A percentile compares a stretch with the other conserved stretches of the same genome.
Evolutionary conservation across 1,284 basidiomycete species (phyloP).

Genomic region (Coniophora puteana): DNA sequence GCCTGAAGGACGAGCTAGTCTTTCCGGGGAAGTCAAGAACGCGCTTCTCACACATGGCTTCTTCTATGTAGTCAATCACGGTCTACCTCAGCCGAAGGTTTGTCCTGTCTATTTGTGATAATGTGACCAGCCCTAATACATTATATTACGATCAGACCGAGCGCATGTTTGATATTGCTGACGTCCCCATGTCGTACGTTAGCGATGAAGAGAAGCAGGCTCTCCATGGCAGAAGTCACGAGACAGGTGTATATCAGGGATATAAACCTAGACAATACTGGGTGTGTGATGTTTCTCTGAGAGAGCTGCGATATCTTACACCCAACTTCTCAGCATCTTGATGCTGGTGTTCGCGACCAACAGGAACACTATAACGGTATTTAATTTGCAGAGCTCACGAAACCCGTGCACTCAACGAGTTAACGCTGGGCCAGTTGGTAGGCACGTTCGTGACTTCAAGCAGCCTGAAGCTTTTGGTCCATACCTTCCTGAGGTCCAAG

Average conservation of each 20-base stretch:
- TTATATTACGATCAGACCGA: conserved; percentile 32
- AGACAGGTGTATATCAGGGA: conserved; percentile 52
- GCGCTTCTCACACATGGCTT: conserved; percentile 62
- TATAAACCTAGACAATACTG: conserved; percentile 57
- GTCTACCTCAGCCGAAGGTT: conserved; percentile 44
- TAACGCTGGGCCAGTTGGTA: conserved; percentile 32
- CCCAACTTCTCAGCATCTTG: conserved; percentile 35
- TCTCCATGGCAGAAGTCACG: conserved; percentile 45
- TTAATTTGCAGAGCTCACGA: not conserved
- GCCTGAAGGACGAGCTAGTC: conserved; percentile 40
- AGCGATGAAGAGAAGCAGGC: conserved; percentile 51
- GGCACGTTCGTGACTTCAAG: conserved; percentile 32
- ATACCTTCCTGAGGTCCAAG: conserved; percentile 10
- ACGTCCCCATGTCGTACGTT: conserved; percentile 54
- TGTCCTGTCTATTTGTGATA: conserved; percentile 1
- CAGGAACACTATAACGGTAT: conserved; percentile 50
- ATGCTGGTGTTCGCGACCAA: conserved; percentile 48
- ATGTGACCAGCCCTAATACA: not conserved
- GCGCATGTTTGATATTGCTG: conserved; percentile 63
- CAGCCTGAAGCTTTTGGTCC: conserved; percentile 19
- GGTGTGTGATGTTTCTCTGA: conserved; percentile 34
- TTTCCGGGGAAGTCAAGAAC: conserved; percentile 47
- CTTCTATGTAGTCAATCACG: conserved; percentile 61
- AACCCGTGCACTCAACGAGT: no score
- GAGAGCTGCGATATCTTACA: not conserved